Base-by-base conservation (phyloP, 2,329 filamentous ascomycete genomes). In the Zymoseptoria tritici region DNA sequence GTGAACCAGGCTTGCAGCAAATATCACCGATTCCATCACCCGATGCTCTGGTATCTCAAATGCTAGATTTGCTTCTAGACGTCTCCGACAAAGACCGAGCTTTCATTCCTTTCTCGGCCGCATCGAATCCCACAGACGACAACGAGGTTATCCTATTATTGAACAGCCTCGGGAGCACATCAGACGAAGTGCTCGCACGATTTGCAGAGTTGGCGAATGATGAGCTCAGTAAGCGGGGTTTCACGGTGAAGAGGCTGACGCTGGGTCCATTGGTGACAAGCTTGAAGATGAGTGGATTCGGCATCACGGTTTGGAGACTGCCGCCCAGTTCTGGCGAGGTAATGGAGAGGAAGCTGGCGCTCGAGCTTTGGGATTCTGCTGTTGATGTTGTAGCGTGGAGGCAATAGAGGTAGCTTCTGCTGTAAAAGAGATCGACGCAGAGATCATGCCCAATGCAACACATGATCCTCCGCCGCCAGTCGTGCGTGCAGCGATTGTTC, bases 1-100 rank as follows among this genome's bases (percentile, higher is more conserved):
- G 87, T 67, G 85, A 88, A 71, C 85, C 85, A 0, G 85, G 75
- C 0, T 81, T 84, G 67, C 77, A 76, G 67, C 83, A 83, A 70
- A 70, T 85, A 19, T 80, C 80, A 0, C 84, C 72, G 0, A 64
- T 74, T n/a, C 72, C 73, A 1, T 62, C 67, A 2, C 68, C 71
- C 1, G 68, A 72, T 29, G 67, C 62, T 20, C 66, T 75, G 7
- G 70, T 70, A 4, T 66, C 66, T 20, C 70, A 70, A 36, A 75
- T 75, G 72, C 64, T 75, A 1, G 69, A 73, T 53, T 65, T 75
- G 4, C 61, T 74, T 3, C 68, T 73, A 6, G 67, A 73, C 58
- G 63, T 72, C 3, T 66, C 63, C 7, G 72, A 75, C 56, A 57
- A 56, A 13, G 73, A 75, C 57, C 65, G 72, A 51, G 72, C 70